A percentile compares a stretch with the other conserved stretches of the same genome.
Conservation (phyloP, 306 rosid species). For the Inga oerstediana region DNA sequence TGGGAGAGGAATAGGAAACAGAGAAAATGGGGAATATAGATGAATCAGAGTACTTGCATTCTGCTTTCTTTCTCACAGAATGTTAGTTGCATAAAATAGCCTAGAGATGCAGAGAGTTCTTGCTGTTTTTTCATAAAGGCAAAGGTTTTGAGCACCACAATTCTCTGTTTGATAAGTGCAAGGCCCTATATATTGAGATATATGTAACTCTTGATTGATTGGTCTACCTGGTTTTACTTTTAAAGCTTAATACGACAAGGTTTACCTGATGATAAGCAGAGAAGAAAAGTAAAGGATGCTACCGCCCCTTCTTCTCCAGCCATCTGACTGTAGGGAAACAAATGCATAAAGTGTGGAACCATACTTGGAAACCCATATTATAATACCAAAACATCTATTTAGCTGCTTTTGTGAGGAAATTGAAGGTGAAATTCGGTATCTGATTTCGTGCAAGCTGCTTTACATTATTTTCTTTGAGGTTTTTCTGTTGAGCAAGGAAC, state of each 20-base stretch:
- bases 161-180: not conserved
- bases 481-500: not conserved
- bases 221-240: not conserved
- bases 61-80: not conserved
- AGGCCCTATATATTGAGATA: not conserved
- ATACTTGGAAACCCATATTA: not conserved
- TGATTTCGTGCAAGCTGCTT: not conserved
- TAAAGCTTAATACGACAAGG: not conserved
- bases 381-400: not conserved
- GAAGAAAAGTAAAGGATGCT: not conserved
- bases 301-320: not conserved
- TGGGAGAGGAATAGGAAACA: not conserved
- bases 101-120: not conserved
- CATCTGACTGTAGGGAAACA: slow-evolving; percentile 13
- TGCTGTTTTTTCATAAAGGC: not conserved
- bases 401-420: not conserved
- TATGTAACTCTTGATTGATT: slow-evolving; percentile 12
- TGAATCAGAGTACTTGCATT: not conserved
- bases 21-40: not conserved
- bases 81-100: not conserved
- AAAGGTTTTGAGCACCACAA: not conserved
- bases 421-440: not conserved
- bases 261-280: not conserved
- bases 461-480: not conserved
- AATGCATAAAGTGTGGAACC: slow-evolving; percentile 3